Base-by-base conservation (phyloP, 768 basidiomycete genomes). In the Podaxis sp. region DNA sequence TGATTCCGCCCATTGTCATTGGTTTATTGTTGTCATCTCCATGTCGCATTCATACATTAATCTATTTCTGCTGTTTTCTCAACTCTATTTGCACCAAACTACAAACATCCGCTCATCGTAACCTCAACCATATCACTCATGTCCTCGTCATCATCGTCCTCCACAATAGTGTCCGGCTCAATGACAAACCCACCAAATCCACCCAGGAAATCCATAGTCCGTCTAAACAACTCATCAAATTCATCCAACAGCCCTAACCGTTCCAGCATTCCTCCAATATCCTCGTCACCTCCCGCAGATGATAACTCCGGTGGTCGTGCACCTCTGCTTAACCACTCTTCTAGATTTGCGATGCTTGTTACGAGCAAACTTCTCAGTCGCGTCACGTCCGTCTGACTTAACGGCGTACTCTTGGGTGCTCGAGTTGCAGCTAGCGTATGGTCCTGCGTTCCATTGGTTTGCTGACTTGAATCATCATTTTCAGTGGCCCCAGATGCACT, bases 291-390 rank as follows among this genome's bases (percentile, higher is more conserved):
- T 12, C 66, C 70, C 15, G 64, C 66, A 67, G 66, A 20, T 22
- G 3, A 66, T 13, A n/a, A 24, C 37, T 20, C 58, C 53, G 15
- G 30, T 17, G 20, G 61, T 49, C 20, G 49, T n/a, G 59, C 65
- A 59, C 73, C 56, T 72, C 69, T 68, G 30, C 68, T 69, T 48
- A 91, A 64, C 90, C 90, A 93, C 65, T 89, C 89, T 66, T 92
- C 91, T 49, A 93, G 69, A 8, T 72, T 76, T 11, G 83, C 80
- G 28, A 84, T 80, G 0, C 87, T 88, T 0, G 80, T 77, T 3
- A 90, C 74, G 33, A 93, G 76, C 53, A 93, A 68, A 66, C 90
- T 91, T 44, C 83, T 77, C 26, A 93, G 71, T n/a, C 91, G 79
- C 12, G 88, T 87, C 36, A 84, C 74, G 65, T 93, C 91, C 4